A percentile compares a stretch with the other conserved stretches of the same genome.
These are phyloP conservation scores for Senna tora DNA, from an alignment of 306 rosid species.

Conservation along the genomic window DNA sequence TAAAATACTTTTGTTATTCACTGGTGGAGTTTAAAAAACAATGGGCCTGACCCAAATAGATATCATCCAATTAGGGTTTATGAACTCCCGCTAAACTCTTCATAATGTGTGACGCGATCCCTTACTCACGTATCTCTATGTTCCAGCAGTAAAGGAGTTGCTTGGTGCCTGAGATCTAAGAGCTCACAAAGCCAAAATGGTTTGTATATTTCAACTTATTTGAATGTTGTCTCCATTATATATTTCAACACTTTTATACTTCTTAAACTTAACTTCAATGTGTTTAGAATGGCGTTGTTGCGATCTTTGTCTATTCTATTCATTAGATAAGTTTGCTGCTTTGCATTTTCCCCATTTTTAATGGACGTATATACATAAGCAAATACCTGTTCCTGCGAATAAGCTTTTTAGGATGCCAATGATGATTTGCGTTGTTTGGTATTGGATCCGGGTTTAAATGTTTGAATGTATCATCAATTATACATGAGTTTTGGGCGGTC, in stretches of 20 bases:
- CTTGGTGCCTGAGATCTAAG: neutral
- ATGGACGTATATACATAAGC: neutral
- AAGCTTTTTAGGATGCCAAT: too few species aligned
- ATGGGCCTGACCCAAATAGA: neutral
- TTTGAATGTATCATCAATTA: neutral
- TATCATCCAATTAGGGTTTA: neutral
- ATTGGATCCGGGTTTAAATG: neutral
- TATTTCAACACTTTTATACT: neutral
- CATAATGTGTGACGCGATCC: neutral
- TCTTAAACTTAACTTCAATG: neutral
- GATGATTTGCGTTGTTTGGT: neutral
- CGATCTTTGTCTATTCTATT: neutral
- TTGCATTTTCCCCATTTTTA: neutral
- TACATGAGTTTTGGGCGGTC: neutral
- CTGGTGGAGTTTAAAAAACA: too few species aligned
- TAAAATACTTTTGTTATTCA: too few species aligned
- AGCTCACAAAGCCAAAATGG: slow-evolving; percentile 25
- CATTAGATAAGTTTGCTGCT: neutral
- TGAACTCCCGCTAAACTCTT: neutral
- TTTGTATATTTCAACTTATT: neutral
- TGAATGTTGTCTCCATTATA: neutral
- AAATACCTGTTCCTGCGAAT: neutral
- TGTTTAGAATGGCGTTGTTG: neutral
- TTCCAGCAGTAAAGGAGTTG: neutral
- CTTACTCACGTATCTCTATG: neutral